Percentiles rank a stretch among this genome's conserved stretches.
These are phyloP conservation scores for Chalaropsis ovoidea DNA, from an alignment of 2,329 filamentous ascomycete species.

Conservation along the genomic window DNA sequence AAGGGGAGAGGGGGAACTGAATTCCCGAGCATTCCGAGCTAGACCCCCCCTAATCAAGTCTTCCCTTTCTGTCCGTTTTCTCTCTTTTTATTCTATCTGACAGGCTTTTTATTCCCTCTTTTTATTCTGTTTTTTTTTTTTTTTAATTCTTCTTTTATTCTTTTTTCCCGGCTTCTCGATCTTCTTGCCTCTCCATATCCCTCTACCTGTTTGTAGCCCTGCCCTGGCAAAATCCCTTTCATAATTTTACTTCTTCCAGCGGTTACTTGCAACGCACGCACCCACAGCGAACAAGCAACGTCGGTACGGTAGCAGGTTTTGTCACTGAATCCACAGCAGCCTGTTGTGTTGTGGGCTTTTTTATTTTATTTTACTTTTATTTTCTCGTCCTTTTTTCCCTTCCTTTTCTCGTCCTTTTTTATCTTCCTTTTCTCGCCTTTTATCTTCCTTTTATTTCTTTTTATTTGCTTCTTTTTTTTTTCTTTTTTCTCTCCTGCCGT, in stretches of 20 bases:
- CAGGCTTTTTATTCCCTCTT: neutral
- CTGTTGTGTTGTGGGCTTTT: neutral
- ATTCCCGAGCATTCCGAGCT: constrained; percentile 24
- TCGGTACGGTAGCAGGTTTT: neutral
- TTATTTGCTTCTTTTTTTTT: neutral
- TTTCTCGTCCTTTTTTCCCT: too few relatives aligned
- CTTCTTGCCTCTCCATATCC: constrained; percentile 6
- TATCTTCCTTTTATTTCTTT: neutral
- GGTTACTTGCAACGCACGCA: neutral
- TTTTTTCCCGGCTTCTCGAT: neutral
- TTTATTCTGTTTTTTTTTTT: neutral
- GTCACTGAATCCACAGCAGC: constrained; percentile 3
- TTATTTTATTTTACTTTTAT: neutral
- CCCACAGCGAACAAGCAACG: neutral
- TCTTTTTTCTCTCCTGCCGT: neutral
- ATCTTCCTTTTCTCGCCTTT: neutral
- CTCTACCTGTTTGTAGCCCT: constrained; percentile 1
- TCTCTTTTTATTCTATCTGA: constrained; percentile 8
- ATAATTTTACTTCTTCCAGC: constrained; percentile 19
- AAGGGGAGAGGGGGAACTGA: neutral
- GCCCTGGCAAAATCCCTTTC: constrained; percentile 19
- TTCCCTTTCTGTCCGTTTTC: constrained; percentile 17
- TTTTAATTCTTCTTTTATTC: constrained; percentile 6
- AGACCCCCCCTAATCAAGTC: constrained; percentile 6
- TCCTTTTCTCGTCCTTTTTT: neutral